These are phyloP conservation scores for Cicer judaicum DNA, from an alignment of 306 rosid species.

Conservation along the genomic window DNA sequence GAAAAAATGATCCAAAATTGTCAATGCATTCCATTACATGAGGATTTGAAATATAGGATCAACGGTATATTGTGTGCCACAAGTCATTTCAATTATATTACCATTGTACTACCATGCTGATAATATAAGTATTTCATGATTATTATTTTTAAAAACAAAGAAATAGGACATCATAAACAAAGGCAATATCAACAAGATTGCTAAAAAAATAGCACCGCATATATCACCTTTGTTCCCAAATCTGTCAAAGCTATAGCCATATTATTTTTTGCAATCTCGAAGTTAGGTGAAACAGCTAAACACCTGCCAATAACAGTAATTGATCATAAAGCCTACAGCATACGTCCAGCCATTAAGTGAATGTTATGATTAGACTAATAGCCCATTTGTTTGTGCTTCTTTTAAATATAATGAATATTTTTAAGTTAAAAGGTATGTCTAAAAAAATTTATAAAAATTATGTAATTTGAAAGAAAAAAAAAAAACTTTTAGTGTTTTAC, in stretches of 20 bases:
- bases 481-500: neutral
- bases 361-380: neutral
- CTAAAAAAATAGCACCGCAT: neutral
- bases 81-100: conserved; percentile 36
- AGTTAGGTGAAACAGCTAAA: conserved; percentile 95
- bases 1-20: conserved; percentile 23
- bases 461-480: neutral
- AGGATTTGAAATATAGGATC: neutral
- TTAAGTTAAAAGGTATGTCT: neutral
- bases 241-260: conserved; percentile 99
- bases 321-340: conserved; percentile 27
- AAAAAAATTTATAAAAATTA: neutral
- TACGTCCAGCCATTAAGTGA: neutral
- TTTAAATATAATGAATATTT: neutral
- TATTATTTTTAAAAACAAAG: neutral
- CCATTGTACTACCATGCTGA: conserved; percentile 15
- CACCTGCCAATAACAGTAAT: conserved; percentile 68
- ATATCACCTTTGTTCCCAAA: conserved; percentile 92
- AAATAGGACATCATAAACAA: conserved; percentile 20
- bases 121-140: neutral
- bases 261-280: conserved; percentile 98
- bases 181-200: neutral
- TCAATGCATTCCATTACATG: conserved; percentile 18
- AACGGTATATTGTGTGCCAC: neutral
- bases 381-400: conserved; percentile 6